A percentile compares a stretch with the other conserved stretches of the same genome.
phyloP scores from a whole-genome alignment of 1,284 basidiomycete genomes.

The Coniophora puteana region DNA sequence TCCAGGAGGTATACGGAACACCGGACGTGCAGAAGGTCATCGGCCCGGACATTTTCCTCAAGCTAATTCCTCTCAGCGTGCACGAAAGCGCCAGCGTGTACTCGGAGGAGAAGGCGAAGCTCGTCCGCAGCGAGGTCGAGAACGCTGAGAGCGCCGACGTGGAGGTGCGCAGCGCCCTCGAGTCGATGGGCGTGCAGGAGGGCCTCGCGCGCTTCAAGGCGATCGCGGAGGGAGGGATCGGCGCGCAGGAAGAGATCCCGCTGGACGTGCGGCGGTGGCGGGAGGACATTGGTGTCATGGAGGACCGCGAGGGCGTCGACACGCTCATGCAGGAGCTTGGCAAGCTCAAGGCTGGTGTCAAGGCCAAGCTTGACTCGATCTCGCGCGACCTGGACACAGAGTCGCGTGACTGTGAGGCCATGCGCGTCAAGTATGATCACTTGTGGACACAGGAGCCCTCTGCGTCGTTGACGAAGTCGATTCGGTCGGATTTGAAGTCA shows the following conservation, averaged over 20 bases:
- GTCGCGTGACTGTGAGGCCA: constrained; percentile 78
- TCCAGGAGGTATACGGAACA: constrained; percentile 91
- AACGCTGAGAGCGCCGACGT: constrained; percentile 80
- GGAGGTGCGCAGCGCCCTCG: constrained; percentile 78
- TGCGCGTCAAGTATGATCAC: constrained; percentile 85
- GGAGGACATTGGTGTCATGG: constrained; percentile 70
- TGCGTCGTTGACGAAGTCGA: constrained; percentile 63
- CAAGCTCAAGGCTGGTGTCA: constrained; percentile 58
- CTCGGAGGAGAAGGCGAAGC: constrained; percentile 98
- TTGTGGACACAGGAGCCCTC: constrained; percentile 90
- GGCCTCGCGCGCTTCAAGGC: constrained; percentile 75
- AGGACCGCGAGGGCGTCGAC: constrained; percentile 64
- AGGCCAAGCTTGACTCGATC: constrained; percentile 57
- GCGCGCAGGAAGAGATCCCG: constrained; percentile 70
- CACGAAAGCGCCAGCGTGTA: constrained; percentile 97
- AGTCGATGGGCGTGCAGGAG: constrained; percentile 79
- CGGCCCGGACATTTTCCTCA: constrained; percentile 87
- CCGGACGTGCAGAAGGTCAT: constrained; percentile 95
- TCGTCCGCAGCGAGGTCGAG: constrained; percentile 89
- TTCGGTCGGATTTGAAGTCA: constrained; percentile 80
- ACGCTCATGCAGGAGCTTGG: constrained; percentile 60
- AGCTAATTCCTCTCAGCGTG: constrained; percentile 89
- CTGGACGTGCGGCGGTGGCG: constrained; percentile 74
- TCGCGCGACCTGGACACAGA: constrained; percentile 72
- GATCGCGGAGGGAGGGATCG: constrained; percentile 70